phyloP scores from a whole-genome alignment of 2,329 filamentous ascomycete genomes.

The Coniochaeta ligniaria region DNA sequence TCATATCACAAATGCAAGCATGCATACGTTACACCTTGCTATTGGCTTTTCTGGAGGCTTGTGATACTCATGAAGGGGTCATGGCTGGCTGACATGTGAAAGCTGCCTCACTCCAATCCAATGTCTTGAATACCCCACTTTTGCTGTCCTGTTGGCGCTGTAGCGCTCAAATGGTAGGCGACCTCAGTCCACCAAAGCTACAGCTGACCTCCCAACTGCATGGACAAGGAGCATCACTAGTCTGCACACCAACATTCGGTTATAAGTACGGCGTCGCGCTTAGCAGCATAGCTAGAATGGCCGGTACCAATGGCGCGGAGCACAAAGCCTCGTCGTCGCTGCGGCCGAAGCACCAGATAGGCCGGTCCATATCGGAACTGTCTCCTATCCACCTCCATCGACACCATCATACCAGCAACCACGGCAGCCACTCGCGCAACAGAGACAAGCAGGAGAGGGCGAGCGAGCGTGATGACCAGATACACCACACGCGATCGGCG shows the following conservation, averaged over 20 bases:
- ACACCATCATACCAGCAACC: conserved; percentile 29
- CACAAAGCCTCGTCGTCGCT: conserved; percentile 19
- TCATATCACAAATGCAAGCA: background rate
- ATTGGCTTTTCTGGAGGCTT: background rate
- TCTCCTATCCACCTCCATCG: conserved; percentile 34
- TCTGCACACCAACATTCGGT: background rate
- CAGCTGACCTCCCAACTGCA: background rate
- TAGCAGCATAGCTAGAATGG: conserved; percentile 17
- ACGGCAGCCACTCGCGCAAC: conserved; percentile 5
- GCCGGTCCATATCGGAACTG: conserved; percentile 48
- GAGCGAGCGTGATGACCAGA: background rate
- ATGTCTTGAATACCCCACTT: background rate
- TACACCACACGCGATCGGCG: conserved; percentile 31
- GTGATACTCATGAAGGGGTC: background rate
- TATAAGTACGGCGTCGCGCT: background rate
- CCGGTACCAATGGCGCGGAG: conserved; percentile 22
- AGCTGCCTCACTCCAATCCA: background rate
- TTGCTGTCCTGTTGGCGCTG: background rate
- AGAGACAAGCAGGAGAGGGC: conserved; percentile 12
- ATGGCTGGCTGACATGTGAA: background rate
- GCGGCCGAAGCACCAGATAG: conserved; percentile 40
- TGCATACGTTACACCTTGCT: background rate
- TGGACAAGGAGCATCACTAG: background rate
- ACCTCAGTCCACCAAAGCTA: background rate
- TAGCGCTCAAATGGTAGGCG: background rate